Base-by-base conservation (phyloP, 2,329 filamentous ascomycete species). In the Emmonsia crescens region DNA sequence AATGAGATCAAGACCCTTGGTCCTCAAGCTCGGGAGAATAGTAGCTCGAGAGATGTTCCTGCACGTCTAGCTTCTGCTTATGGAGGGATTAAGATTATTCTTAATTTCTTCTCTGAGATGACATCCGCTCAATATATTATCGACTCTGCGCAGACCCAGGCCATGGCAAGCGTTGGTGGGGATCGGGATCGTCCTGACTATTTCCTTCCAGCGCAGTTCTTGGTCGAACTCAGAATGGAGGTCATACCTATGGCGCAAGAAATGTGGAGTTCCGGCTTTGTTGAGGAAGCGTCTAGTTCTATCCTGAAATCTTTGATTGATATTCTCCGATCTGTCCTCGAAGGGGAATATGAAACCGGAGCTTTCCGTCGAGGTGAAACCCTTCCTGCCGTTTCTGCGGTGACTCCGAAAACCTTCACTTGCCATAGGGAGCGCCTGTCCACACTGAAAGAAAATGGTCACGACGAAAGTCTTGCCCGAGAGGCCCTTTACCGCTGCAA, bases 401-500 rank as follows among this genome's bases (percentile, higher is more conserved):
- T 77, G 5, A 69, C 76, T 42, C 76, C 76, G 59, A 83, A 79
- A 64, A 76, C 77, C 21, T 86, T 85, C 71, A 77, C 78, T 51
- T 72, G 83, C 31, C 80, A 78, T 62, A 69, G 68, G 14, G 80
- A 83, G 0, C 77, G 76, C 33, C 69, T 85, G 21, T 74, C 72
- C 27, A 64, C 69, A 10, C 66, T 79, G 16, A 70, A 74, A 33
- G 78, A 80, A 9, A 77, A 78, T 60, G 80, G 80, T 1, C 84
- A 78, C 62, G 79, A 85, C 24, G 77, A 82, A 51, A 83, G 84
- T 14, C 78, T 96, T 59, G 87, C 83, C 6, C 81, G 83, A 38
- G 93, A 97, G 74, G 91, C 89, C 36, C 77, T 94, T 0, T 96
- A 90, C 72, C 85, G 93, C 60, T 89, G 89, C 68, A 88, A 90